phyloP scores from a whole-genome alignment of 441 rosid species.

The Croton laevigatus region DNA sequence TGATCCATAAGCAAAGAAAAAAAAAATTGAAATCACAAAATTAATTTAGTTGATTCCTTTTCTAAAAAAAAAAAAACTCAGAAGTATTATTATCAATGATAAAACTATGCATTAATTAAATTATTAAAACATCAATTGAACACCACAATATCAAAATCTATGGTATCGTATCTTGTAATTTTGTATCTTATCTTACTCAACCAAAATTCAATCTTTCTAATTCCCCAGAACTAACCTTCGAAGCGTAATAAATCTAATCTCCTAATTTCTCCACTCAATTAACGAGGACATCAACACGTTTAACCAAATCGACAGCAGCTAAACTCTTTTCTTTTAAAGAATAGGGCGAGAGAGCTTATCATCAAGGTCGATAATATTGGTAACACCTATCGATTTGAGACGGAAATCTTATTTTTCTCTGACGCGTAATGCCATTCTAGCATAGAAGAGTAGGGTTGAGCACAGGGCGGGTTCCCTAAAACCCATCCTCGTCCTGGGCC shows the following conservation, averaged over 20 bases:
- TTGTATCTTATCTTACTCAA: neutral
- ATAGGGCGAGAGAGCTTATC: slow-evolving; percentile 72
- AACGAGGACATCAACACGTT: slow-evolving; percentile 57
- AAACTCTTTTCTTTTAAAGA: slow-evolving; percentile 50
- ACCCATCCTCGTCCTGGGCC: too few relatives aligned
- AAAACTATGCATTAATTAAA: neutral
- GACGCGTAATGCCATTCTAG: slow-evolving; percentile 60
- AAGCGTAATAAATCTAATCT: slow-evolving; percentile 20
- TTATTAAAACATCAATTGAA: neutral
- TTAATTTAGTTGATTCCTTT: neutral
- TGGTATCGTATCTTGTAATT: too few relatives aligned
- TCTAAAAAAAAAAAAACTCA: neutral
- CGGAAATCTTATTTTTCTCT: slow-evolving; percentile 76
- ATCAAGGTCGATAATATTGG: slow-evolving; percentile 45
- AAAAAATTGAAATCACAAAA: neutral
- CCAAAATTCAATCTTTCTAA: neutral
- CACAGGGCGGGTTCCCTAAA: too few relatives aligned
- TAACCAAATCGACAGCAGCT: slow-evolving; percentile 71
- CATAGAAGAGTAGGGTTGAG: too few relatives aligned
- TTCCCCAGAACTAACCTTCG: slow-evolving; percentile 6
- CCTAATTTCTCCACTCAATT: slow-evolving; percentile 57
- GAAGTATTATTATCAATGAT: neutral
- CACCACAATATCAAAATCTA: neutral
- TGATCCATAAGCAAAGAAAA: too few relatives aligned
- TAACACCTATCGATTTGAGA: slow-evolving; percentile 56